Evolutionary conservation across 1,284 basidiomycete species (phyloP), one percentile per base, ranked within the genome.

Genomic region (Leccinum solheimii): DNA sequence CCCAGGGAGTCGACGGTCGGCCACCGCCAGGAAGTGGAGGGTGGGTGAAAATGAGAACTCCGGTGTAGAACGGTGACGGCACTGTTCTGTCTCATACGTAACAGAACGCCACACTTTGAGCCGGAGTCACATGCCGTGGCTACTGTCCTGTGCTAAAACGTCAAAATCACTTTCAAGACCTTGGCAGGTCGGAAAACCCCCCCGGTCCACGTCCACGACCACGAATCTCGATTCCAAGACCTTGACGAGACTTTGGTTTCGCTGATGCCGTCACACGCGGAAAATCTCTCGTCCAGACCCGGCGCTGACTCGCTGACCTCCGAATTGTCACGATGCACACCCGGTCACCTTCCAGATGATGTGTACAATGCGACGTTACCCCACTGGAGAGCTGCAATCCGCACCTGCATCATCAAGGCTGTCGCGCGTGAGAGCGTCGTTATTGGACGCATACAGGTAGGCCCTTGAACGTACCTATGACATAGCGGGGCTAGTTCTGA

Each of bases 381-480:
- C 21, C 27, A 62, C 43, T 95, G 92, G 92, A 79, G 92, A 66
- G 85, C 87, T 30, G 78, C 75, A 0, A 73, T 93, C 34, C 83
- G 94, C 26, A 75, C 82, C 38, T 71, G 68, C 55, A 76, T 95
- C n/a, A 80, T 94, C 30, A 74, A 72, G 57, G 77, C 77, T 45
- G 82, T 96, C 23, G 76, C 81, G 48, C 72, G 75, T 65, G 94
- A 97, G 78, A 91, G 87, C 36, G 72, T 77, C 59, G 72, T 86
- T 57, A 81, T 97, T 61, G 89, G 86, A 1, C 77, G 73, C 30
- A 84, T 94, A 80, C 95, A 96, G 85, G 87, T 85, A 58, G 34
- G 61, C 40, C 5, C 23, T 50, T 26, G n/a, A 13, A 43, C n/a
- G 10, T n/a, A n/a, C n/a, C 10, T 48, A 32, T 32, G 30, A 32